Conservation (phyloP, 441 rosid species). For the Jatropha multifida region DNA sequence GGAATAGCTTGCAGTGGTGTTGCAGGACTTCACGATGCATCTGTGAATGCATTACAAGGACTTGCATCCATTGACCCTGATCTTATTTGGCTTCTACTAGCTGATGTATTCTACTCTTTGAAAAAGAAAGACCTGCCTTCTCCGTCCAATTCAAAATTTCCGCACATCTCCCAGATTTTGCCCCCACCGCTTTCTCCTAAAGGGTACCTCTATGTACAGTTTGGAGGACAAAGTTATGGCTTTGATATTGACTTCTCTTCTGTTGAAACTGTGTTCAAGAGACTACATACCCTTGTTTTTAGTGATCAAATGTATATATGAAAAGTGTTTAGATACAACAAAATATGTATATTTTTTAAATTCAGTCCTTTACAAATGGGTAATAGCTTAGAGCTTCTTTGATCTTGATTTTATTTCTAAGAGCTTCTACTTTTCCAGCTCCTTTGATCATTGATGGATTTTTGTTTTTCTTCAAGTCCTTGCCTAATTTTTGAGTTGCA, state of each 20-base stretch:
- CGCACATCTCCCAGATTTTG: slow-evolving; percentile 43
- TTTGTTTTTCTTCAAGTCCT: not conserved
- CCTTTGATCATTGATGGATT: not conserved
- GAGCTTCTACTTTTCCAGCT: not conserved
- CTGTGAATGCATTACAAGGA: slow-evolving; percentile 66
- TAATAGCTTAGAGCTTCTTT: not conserved
- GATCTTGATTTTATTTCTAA: not conserved
- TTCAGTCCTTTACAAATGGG: not conserved
- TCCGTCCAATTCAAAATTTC: slow-evolving; percentile 57
- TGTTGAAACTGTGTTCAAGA: slow-evolving; percentile 58
- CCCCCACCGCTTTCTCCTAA: slow-evolving; percentile 48
- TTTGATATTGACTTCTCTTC: slow-evolving; percentile 63
- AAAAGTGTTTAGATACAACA: not conserved
- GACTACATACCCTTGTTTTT: slow-evolving; percentile 49
- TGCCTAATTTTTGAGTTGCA: no score
- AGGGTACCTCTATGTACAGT: slow-evolving; percentile 62
- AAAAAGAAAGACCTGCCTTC: slow-evolving; percentile 51
- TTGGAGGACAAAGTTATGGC: slow-evolving; percentile 78
- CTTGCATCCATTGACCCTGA: slow-evolving; percentile 83
- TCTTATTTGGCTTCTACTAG: slow-evolving; percentile 86
- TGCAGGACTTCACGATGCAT: slow-evolving; percentile 60
- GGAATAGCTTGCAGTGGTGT: slow-evolving; percentile 87
- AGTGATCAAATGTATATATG: slow-evolving; percentile 33
- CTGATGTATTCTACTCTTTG: slow-evolving; percentile 72
- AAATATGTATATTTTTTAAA: not conserved